A percentile compares a stretch with the other conserved stretches of the same genome.
Conservation (phyloP, 345 rosid species). For the Nasturtium officinale region DNA sequence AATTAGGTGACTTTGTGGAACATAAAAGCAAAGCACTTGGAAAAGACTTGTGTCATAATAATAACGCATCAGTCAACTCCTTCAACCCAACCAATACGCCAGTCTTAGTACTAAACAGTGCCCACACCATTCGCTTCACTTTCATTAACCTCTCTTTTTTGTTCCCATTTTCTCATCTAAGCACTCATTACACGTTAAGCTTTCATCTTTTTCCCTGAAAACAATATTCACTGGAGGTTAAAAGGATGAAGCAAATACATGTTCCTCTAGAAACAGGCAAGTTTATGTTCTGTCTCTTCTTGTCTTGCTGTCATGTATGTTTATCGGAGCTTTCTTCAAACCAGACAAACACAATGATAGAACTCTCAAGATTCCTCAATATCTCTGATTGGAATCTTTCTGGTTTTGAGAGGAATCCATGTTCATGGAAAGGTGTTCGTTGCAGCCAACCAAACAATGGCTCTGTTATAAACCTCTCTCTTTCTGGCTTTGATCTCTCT, state of each 20-base stretch:
- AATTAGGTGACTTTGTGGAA: neutral
- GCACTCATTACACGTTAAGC: slow-evolving; percentile 16
- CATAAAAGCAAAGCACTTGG: neutral
- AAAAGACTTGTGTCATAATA: neutral
- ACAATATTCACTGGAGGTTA: neutral
- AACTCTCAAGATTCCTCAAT: slow-evolving; percentile 41
- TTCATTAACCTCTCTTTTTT: slow-evolving; percentile 1
- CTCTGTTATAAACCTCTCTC: slow-evolving; percentile 43
- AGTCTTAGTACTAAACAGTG: neutral
- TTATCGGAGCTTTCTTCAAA: slow-evolving; percentile 42
- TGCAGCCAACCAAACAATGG: slow-evolving; percentile 50
- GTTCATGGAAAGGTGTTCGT: slow-evolving; percentile 60
- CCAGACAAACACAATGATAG: slow-evolving; percentile 53
- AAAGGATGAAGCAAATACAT: slow-evolving; percentile 26
- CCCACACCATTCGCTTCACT: slow-evolving; percentile 3
- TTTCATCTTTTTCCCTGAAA: slow-evolving; percentile 1
- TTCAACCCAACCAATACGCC: slow-evolving; percentile 21
- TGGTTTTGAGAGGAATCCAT: slow-evolving; percentile 48
- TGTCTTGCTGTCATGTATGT: slow-evolving; percentile 36
- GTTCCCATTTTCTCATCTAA: neutral
- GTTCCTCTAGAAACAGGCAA: slow-evolving; percentile 34
- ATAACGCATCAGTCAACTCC: slow-evolving; percentile 8
- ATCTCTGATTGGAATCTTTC: slow-evolving; percentile 46
- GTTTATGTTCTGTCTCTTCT: slow-evolving; percentile 24
- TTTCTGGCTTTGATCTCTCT: slow-evolving; percentile 49